Conservation (phyloP, 2,329 filamentous ascomycete species). For the Clonostachys solani region DNA sequence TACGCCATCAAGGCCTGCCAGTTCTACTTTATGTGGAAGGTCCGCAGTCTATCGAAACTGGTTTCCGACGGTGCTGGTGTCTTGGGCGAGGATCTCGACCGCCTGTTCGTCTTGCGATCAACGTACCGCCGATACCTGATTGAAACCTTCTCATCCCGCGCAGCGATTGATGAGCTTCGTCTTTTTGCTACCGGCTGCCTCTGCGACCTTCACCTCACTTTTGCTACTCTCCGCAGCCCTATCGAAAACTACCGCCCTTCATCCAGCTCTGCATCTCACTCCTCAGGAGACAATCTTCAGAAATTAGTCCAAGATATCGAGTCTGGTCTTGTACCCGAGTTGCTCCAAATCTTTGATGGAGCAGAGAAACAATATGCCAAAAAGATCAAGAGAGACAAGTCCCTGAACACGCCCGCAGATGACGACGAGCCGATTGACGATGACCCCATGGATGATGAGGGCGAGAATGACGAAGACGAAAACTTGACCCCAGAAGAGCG, state of each 20-base stretch:
- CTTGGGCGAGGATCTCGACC: slow-evolving; percentile 53
- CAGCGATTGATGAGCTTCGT: slow-evolving; percentile 73
- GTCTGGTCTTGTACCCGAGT: slow-evolving; percentile 56
- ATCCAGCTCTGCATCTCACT: slow-evolving; percentile 12
- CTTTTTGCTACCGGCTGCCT: slow-evolving; percentile 71
- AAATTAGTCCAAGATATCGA: slow-evolving; percentile 65
- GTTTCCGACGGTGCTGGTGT: slow-evolving; percentile 52
- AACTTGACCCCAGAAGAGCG: slow-evolving; percentile 53
- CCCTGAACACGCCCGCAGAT: slow-evolving; percentile 60
- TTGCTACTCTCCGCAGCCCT: slow-evolving; percentile 63
- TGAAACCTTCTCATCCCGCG: slow-evolving; percentile 62
- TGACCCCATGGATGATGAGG: slow-evolving; percentile 46
- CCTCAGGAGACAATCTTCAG: slow-evolving; percentile 21
- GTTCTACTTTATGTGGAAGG: slow-evolving; percentile 97
- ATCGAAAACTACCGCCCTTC: slow-evolving; percentile 33
- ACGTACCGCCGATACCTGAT: slow-evolving; percentile 60
- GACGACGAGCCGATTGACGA: slow-evolving; percentile 71
- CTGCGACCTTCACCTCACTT: slow-evolving; percentile 78
- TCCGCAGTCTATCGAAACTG: slow-evolving; percentile 52
- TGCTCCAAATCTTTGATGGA: slow-evolving; percentile 73
- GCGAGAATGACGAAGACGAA: slow-evolving; percentile 51
- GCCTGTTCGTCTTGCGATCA: slow-evolving; percentile 50
- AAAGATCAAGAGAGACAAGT: slow-evolving; percentile 50
- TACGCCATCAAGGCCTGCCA: slow-evolving; percentile 73
- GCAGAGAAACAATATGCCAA: slow-evolving; percentile 77